Evolutionary conservation across 2,329 filamentous ascomycete genomes (phyloP), one percentile per base, ranked within the genome.

Genomic region (Aspergillus brasiliensis): DNA sequence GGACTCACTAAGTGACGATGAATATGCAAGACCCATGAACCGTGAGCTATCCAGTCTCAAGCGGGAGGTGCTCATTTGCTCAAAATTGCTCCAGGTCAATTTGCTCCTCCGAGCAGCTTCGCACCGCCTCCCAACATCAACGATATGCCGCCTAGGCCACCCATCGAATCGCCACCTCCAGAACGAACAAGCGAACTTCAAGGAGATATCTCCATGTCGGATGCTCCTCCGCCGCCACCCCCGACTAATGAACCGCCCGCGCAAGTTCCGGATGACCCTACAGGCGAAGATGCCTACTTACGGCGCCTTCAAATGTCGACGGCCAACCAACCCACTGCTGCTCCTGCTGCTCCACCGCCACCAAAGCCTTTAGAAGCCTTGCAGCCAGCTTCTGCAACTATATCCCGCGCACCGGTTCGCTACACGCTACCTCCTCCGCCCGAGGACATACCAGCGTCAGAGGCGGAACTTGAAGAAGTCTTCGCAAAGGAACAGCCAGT

Each of bases 371-470:
- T 79, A 3, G 71, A 78, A 7, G 64, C 74, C 4, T 68, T 79
- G 40, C 74, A 80, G 48, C 71, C 74, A 23, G 67, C 73, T 44
- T 71, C 81, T n/a, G 80, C 84, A 10, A 88, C 86, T 7, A 94
- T 96, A 72, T 91, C 91, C 44, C 86, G 89, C 44, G 88, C 90
- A 0, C 91, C 92, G 1, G 86, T 96, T 10, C 88, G 88, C 64
- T 96, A 96, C 75, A 82, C 79, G 59, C 72, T 83, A 40, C 82
- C 83, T 3, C 77, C 81, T 10, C 76, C 83, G 8, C 81, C 83
- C 28, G 77, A 78, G 59, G 81, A 83, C 46, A 76, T 84, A n/a
- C 80, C 82, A 17, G 77, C 81, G 7, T 81, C 84, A 7, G 79
- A 84, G 69, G 80, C 83, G 38, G 78, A 84, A 66, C 73, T 84